These are phyloP conservation scores for Lachancea meyersii DNA, from an alignment of 805 yeast species.

Conservation along the genomic window DNA sequence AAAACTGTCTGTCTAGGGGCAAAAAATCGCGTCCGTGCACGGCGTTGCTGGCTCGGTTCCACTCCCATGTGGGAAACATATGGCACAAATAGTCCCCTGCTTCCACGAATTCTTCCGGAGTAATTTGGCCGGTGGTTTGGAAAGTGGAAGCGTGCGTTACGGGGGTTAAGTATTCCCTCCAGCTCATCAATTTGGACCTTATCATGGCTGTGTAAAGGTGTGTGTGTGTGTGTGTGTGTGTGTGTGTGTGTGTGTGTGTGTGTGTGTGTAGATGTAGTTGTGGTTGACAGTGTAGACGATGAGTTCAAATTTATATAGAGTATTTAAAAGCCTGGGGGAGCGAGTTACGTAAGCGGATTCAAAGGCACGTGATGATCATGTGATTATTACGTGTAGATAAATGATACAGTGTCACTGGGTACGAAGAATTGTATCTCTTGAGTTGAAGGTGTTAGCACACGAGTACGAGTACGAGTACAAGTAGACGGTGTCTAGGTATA, in stretches of 20 bases:
- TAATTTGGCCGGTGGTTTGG: constrained; percentile 78
- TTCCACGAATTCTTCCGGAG: constrained; percentile 89
- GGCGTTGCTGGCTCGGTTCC: constrained; percentile 54
- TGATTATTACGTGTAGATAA: too few relatives aligned
- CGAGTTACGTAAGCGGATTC: too few relatives aligned
- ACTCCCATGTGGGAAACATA: constrained; percentile 95
- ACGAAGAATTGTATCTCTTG: too few relatives aligned
- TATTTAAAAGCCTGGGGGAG: too few relatives aligned
- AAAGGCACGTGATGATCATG: too few relatives aligned
- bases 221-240: background rate
- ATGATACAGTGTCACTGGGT: too few relatives aligned
- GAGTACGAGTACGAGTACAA: too few relatives aligned
- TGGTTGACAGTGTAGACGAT: too few relatives aligned
- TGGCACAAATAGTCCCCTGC: constrained; percentile 92
- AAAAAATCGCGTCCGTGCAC: constrained; percentile 47
- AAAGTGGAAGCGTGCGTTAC: constrained; percentile 82
- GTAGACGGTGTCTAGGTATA: too few relatives aligned
- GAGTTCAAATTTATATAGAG: too few relatives aligned
- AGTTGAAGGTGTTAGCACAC: too few relatives aligned
- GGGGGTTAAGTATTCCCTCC: constrained; percentile 92
- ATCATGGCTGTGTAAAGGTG: constrained; percentile 33
- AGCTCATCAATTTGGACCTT: constrained; percentile 72
- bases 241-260: background rate
- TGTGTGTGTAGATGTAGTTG: too few relatives aligned
- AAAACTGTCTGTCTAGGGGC: constrained; percentile 79